Conservation (phyloP, 192 early-diverging fungal species). For the Backusella macrospora region DNA sequence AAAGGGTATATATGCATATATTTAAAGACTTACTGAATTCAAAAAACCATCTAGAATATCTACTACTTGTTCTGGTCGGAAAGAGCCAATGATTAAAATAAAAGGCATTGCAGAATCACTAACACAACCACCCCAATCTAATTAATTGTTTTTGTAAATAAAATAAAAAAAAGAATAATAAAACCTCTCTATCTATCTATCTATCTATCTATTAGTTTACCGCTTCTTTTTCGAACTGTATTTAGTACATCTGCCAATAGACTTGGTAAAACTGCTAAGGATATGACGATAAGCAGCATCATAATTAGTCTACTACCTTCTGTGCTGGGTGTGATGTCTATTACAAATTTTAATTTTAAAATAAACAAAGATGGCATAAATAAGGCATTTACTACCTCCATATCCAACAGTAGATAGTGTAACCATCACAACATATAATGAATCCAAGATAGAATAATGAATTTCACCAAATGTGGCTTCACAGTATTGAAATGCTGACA, state of each 20-base stretch:
- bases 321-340: slow-evolving; percentile 60
- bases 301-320: slow-evolving; percentile 53
- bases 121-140: slow-evolving; percentile 27
- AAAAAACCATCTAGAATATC: slow-evolving; percentile 49
- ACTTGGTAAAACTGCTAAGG: slow-evolving; percentile 58
- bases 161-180: background rate
- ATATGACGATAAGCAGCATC: slow-evolving; percentile 55
- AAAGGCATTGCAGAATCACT: slow-evolving; percentile 23
- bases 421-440: slow-evolving; percentile 62
- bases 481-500: slow-evolving; percentile 59
- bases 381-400: slow-evolving; percentile 35
- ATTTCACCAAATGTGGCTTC: slow-evolving; percentile 52
- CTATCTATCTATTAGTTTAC: background rate
- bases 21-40: slow-evolving; percentile 31
- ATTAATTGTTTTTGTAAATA: background rate
- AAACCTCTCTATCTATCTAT: background rate
- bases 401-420: slow-evolving; percentile 70
- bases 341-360: background rate
- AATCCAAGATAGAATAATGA: slow-evolving; percentile 28
- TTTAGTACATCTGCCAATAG: slow-evolving; percentile 48
- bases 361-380: background rate
- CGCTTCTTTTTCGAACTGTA: slow-evolving; percentile 33
- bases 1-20: background rate
- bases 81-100: slow-evolving; percentile 47
- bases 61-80: slow-evolving; percentile 37